Evolutionary conservation across 192 early-diverging fungal species (phyloP), one percentile per base, ranked within the genome.

Genomic region (Umbelopsis ramanniana): DNA sequence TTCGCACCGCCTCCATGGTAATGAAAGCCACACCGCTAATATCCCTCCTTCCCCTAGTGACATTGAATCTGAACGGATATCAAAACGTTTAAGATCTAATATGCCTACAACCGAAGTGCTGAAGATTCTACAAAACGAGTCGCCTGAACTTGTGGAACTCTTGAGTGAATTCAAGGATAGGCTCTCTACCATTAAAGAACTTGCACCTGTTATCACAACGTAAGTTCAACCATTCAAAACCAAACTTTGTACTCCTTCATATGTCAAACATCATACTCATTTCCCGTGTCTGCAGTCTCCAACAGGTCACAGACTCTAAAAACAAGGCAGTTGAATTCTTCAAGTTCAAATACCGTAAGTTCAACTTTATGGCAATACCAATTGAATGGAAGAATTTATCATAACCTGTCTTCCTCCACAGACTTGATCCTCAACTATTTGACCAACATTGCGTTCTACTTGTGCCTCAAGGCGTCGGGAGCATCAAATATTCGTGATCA

Each of bases 391-490:
- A n/a, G n/a, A n/a, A n/a, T n/a, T n/a, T n/a, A 60, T 14, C 8
- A 1, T 60, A 23, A 22, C 40, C 15, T 50, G 12, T 46, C 15
- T 23, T 23, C 57, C 21, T 72, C 69, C 0, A 19, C 15, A 80
- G 78, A 81, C 55, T 68, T 76, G 7, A 46, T 92, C 24, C 84
- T 91, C 76, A 88, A 89, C 70, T 97, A 96, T 72, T 78, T 97
- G 70, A 93, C 91, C 73, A 98, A 98, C 76, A 86, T 97, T 70
- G 87, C 95, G 7, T 96, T 95, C 71, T 95, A 94, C 74, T 83
- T 98, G 67, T 88, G 87, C 2, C 68, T 94, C 72, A 86, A 91
- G 86, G 82, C 85, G 54, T 84, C 79, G 72, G 81, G 82, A 72
- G 74, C 85, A 53, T 52, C 70, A 46, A 77, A 90, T 52, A 75